phyloP scores from a whole-genome alignment of 352 stramenopile species.

The Globisporangium parvum region DNA sequence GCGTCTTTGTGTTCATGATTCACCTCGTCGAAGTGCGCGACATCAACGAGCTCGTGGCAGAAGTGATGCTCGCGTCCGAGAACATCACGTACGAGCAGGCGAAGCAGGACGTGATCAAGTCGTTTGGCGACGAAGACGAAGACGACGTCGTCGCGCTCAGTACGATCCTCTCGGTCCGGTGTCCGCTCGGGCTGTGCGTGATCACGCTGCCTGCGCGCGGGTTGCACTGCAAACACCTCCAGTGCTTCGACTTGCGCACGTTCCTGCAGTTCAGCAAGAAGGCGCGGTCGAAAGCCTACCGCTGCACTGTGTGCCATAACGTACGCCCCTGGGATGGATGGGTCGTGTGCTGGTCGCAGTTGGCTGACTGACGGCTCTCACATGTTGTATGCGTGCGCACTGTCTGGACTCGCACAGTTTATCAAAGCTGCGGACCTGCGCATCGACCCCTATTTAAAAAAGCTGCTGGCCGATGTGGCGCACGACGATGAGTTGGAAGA shows the following conservation, averaged over 20 bases:
- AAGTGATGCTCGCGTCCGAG: constrained; percentile 53
- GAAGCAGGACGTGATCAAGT: constrained; percentile 72
- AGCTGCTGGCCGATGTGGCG: constrained; percentile 79
- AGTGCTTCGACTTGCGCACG: constrained; percentile 94
- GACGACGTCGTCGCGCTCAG: constrained; percentile 82
- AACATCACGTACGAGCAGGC: constrained; percentile 67
- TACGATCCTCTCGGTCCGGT: constrained; percentile 88
- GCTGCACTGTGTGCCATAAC: constrained; percentile 89
- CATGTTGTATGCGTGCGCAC: constrained; percentile 5
- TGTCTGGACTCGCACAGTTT: constrained; percentile 45
- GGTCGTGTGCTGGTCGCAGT: too few relatives aligned
- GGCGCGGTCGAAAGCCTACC: constrained; percentile 82
- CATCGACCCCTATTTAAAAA: constrained; percentile 88
- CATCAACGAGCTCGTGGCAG: constrained; percentile 51
- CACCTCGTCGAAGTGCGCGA: constrained; percentile 69
- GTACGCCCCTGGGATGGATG: constrained; percentile 35
- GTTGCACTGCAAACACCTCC: constrained; percentile 89
- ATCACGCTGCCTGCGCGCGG: constrained; percentile 89
- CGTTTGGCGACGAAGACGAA: constrained; percentile 72
- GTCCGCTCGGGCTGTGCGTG: constrained; percentile 76
- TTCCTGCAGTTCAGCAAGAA: constrained; percentile 91
- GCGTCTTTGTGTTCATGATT: constrained; percentile 62
- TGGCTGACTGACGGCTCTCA: not conserved
- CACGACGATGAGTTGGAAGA: constrained; percentile 83
- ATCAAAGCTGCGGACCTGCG: constrained; percentile 84